Conservation (phyloP, 2,329 filamentous ascomycete species). For the Ceratocystis diversiconidia region DNA sequence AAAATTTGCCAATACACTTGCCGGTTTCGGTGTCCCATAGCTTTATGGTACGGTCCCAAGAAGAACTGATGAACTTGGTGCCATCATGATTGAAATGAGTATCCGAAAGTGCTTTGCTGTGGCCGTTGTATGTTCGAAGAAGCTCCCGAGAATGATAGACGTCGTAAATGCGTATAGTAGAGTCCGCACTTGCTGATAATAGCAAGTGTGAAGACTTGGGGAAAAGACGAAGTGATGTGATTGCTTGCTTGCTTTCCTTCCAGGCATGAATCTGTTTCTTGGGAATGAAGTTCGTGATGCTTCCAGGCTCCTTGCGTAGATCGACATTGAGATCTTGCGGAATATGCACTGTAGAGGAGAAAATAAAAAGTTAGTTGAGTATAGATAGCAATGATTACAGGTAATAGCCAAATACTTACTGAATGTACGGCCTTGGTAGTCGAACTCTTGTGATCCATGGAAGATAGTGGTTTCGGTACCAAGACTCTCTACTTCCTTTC, state of each 20-base stretch:
- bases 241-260: constrained; percentile 69
- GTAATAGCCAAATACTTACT: constrained; percentile 27
- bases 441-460: constrained; percentile 67
- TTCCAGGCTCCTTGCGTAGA: constrained; percentile 65
- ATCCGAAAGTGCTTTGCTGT: constrained; percentile 80
- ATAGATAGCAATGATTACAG: neutral
- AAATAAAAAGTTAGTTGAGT: constrained; percentile 2
- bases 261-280: constrained; percentile 89
- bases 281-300: constrained; percentile 77
- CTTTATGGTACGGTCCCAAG: constrained; percentile 92
- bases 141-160: constrained; percentile 81
- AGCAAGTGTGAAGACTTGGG: constrained; percentile 76
- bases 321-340: constrained; percentile 82
- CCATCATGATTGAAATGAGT: constrained; percentile 74
- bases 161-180: constrained; percentile 87
- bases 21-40: constrained; percentile 97
- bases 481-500: constrained; percentile 44
- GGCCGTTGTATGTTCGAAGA: constrained; percentile 79
- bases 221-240: constrained; percentile 83
- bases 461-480: constrained; percentile 75
- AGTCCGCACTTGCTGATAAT: constrained; percentile 78
- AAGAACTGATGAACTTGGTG: constrained; percentile 75
- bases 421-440: constrained; percentile 91
- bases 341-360: constrained; percentile 54
- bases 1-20: constrained; percentile 73